Evolutionary conservation across 2,329 filamentous ascomycete genomes (phyloP).

Genomic region (Clonostachys rosea): DNA sequence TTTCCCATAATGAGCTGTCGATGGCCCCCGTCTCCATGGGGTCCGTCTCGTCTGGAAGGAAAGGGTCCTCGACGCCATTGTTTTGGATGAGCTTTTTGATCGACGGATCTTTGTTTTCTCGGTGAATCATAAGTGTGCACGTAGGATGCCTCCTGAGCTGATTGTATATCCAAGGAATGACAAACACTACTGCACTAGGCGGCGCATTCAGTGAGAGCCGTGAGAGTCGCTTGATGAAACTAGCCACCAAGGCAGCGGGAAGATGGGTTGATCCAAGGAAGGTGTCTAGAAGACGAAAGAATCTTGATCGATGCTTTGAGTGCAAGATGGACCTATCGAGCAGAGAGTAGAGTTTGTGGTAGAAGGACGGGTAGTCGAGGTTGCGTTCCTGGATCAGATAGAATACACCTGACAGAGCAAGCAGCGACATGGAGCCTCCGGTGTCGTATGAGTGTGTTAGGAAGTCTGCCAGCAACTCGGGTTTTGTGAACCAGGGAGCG

Average conservation of each 20-base stretch:
- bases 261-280: slow-evolving; percentile 91
- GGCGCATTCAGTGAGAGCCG: slow-evolving; percentile 83
- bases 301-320: slow-evolving; percentile 88
- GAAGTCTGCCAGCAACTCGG: slow-evolving; percentile 92
- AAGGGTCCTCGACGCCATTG: slow-evolving; percentile 65
- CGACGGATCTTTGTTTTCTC: slow-evolving; percentile 57
- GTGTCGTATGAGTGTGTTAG: slow-evolving; percentile 88
- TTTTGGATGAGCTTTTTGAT: slow-evolving; percentile 55
- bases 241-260: slow-evolving; percentile 84
- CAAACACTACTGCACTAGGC: slow-evolving; percentile 80
- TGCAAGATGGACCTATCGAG: slow-evolving; percentile 83
- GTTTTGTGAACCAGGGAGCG: slow-evolving; percentile 83
- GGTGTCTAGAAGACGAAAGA: slow-evolving; percentile 87
- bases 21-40: slow-evolving; percentile 84
- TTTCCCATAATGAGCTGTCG: slow-evolving; percentile 91
- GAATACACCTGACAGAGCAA: slow-evolving; percentile 89
- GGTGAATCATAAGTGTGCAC: slow-evolving; percentile 95
- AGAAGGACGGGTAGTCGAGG: slow-evolving; percentile 93
- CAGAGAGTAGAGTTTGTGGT: slow-evolving; percentile 87
- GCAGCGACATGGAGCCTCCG: slow-evolving; percentile 79
- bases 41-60: slow-evolving; percentile 69
- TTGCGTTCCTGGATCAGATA: slow-evolving; percentile 92
- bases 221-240: slow-evolving; percentile 92
- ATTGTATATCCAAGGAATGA: slow-evolving; percentile 95
- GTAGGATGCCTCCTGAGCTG: slow-evolving; percentile 83